phyloP scores from a whole-genome alignment of 2,329 filamentous ascomycete species.

The Cladosporium sp. region DNA sequence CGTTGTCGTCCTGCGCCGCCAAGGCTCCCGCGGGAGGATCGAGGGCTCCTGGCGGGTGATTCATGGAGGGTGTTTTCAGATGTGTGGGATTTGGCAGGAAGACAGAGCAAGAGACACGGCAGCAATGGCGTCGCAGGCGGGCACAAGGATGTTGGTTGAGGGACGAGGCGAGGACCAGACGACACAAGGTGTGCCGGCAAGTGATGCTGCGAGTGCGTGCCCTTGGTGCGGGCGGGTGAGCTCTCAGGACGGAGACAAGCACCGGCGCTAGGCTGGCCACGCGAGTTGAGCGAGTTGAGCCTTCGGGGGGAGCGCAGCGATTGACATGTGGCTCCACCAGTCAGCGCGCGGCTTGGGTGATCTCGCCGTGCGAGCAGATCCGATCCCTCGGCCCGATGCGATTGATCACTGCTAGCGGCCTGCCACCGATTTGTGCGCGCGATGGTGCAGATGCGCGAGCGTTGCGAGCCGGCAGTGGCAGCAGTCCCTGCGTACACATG shows the following conservation, averaged over 20 bases:
- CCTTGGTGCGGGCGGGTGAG: not conserved
- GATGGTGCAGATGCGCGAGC: not conserved
- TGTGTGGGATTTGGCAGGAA: not conserved
- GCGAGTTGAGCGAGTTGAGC: not conserved
- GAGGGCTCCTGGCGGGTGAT: not conserved
- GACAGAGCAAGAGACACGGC: too few relatives aligned
- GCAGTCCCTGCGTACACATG: not conserved
- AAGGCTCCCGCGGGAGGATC: conserved; percentile 5
- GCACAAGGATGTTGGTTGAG: not conserved
- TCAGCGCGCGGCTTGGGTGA: not conserved
- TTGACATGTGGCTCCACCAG: not conserved
- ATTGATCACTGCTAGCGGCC: not conserved
- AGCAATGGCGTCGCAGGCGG: not conserved
- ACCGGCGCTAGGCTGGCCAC: not conserved
- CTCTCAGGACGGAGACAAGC: not conserved
- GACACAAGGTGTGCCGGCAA: not conserved
- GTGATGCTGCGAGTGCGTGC: not conserved
- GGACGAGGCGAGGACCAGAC: not conserved
- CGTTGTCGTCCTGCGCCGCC: conserved; percentile 11
- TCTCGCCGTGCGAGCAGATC: not conserved
- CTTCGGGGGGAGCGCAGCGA: too few relatives aligned
- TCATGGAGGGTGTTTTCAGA: not conserved
- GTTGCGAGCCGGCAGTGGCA: not conserved
- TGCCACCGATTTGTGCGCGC: too few relatives aligned
- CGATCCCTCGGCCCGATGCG: not conserved